Conservation (phyloP, 805 yeast species). For the Diddensiella santjacobensis region DNA sequence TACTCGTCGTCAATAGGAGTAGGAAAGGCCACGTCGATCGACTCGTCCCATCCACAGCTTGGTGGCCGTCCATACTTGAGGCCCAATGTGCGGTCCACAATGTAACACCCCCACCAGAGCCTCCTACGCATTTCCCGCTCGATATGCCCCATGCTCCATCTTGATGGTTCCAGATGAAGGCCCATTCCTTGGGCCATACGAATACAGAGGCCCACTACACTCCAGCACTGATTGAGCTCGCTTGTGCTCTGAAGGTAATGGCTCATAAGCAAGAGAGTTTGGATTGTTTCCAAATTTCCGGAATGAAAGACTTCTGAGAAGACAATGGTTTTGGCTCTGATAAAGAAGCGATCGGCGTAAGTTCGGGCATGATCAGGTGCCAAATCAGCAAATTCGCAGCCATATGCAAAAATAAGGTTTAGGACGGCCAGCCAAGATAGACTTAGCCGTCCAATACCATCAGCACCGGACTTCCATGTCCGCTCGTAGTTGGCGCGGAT, state of each 20-base stretch:
- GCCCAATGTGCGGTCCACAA: slow-evolving; percentile 29
- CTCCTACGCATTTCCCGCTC: slow-evolving; percentile 28
- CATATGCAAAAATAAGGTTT: slow-evolving; percentile 30
- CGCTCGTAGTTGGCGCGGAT: slow-evolving; percentile 5
- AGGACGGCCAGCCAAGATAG: slow-evolving; percentile 25
- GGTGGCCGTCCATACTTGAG: slow-evolving; percentile 31
- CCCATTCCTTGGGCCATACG: slow-evolving; percentile 45
- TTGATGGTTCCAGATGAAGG: slow-evolving; percentile 26
- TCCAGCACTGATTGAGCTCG: slow-evolving; percentile 39
- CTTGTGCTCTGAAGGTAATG: slow-evolving; percentile 31
- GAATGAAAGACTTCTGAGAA: slow-evolving; percentile 26
- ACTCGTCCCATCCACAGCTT: slow-evolving; percentile 23
- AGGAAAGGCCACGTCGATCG: slow-evolving; percentile 21
- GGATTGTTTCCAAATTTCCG: slow-evolving; percentile 26
- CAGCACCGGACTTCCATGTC: slow-evolving; percentile 7
- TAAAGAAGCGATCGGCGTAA: slow-evolving; percentile 22
- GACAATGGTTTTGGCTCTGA: slow-evolving; percentile 25
- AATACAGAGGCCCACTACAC: slow-evolving; percentile 42
- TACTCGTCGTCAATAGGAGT: slow-evolving; percentile 24
- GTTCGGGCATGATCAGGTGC: slow-evolving; percentile 10
- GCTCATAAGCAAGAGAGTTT: slow-evolving; percentile 27
- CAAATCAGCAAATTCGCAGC: slow-evolving; percentile 23
- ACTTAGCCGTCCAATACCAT: slow-evolving; percentile 20
- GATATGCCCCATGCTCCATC: slow-evolving; percentile 15
- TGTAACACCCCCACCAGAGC: slow-evolving; percentile 30